These are phyloP conservation scores for Artemisia tridentata DNA, from an alignment of 129 eudicot genomes.

Conservation along the genomic window DNA sequence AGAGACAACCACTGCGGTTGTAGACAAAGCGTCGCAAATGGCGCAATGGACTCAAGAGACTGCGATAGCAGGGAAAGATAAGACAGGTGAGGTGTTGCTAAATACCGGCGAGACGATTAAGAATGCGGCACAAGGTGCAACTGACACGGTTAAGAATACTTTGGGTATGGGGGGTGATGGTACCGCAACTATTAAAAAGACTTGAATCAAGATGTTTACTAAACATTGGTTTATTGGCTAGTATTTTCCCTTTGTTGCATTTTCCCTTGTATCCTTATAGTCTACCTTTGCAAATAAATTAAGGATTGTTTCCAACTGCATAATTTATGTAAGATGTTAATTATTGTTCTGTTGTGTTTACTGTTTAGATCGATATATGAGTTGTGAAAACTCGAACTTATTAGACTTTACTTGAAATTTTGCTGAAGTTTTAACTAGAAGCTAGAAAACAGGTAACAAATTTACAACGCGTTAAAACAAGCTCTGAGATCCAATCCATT, in stretches of 20 bases:
- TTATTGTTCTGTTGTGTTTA: too few species aligned
- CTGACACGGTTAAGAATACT: slow-evolving; percentile 48
- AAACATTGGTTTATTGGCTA: not conserved
- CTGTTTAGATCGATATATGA: too few species aligned
- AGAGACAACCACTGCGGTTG: slow-evolving; percentile 43
- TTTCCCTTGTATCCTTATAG: not conserved
- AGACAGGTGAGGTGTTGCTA: slow-evolving; percentile 48
- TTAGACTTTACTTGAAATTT: too few species aligned
- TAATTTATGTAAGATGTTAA: too few species aligned
- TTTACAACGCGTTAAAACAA: too few species aligned
- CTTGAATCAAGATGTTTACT: too few species aligned
- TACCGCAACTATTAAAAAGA: not conserved
- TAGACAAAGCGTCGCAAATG: slow-evolving; percentile 42
- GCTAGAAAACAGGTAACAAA: too few species aligned
- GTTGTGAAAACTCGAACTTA: too few species aligned
- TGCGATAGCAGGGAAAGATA: too few species aligned
- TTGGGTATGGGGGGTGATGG: slow-evolving; percentile 27
- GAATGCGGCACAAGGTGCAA: slow-evolving; percentile 51
- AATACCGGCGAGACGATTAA: not conserved
- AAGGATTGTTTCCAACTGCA: not conserved
- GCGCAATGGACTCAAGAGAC: slow-evolving; percentile 47
- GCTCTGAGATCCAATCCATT: too few species aligned
- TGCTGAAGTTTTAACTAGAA: too few species aligned
- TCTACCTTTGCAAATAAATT: not conserved
- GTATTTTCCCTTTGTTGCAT: not conserved